phyloP scores from a whole-genome alignment of 805 yeast species.

The Candida maris region DNA sequence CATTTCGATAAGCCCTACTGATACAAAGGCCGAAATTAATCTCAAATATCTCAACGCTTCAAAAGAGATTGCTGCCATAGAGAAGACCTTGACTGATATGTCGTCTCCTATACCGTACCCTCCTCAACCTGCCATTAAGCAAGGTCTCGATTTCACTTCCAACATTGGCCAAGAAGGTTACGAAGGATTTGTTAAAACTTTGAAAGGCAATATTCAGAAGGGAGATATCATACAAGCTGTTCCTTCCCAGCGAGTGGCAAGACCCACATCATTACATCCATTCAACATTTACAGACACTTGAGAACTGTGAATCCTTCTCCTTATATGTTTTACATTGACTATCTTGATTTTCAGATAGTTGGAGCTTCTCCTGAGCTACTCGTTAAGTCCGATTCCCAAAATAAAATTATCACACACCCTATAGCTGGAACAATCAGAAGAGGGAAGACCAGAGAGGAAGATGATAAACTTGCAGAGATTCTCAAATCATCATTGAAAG shows the following conservation, averaged over 20 bases:
- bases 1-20: conserved; percentile 43
- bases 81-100: conserved; percentile 43
- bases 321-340: conserved; percentile 92
- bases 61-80: conserved; percentile 54
- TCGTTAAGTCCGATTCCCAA: conserved; percentile 74
- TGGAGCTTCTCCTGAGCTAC: conserved; percentile 95
- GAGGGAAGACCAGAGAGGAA: conserved; percentile 90
- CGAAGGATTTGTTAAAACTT: conserved; percentile 68
- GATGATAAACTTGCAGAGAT: conserved; percentile 79
- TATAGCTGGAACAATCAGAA: conserved; percentile 91
- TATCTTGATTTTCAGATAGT: conserved; percentile 88
- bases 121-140: conserved; percentile 66
- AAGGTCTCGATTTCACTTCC: conserved; percentile 69
- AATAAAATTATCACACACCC: conserved; percentile 90
- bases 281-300: conserved; percentile 93
- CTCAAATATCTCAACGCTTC: conserved; percentile 53
- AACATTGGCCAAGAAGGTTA: conserved; percentile 94
- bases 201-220: conserved; percentile 76
- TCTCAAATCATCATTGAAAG: conserved; percentile 75
- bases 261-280: conserved; percentile 94
- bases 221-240: conserved; percentile 98
- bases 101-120: conserved; percentile 55
- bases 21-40: conserved; percentile 32
- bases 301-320: conserved; percentile 95
- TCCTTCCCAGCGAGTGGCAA: conserved; percentile 94